Base-by-base conservation (phyloP, 2,329 filamentous ascomycete genomes). In the Triangularia setosa region DNA sequence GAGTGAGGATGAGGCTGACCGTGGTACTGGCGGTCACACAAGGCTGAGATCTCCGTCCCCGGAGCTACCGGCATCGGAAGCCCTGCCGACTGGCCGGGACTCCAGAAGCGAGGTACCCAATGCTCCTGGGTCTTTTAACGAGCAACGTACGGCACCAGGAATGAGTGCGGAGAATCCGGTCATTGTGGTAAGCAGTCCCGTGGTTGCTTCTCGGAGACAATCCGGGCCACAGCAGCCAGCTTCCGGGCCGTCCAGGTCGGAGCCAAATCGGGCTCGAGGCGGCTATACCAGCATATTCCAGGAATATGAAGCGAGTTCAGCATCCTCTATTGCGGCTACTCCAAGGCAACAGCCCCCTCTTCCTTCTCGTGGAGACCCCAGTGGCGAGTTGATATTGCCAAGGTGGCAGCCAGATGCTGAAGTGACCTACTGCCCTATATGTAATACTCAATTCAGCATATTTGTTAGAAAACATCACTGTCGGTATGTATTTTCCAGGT, bases 401-500 rank as follows among this genome's bases (percentile, higher is more conserved):
- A 82, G 83, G 64, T 98, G 94, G 94, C 93, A 97, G 78, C 90
- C 93, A 3, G 94, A 98, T 76, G 82, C 84, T 3, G 92, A 96
- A 70, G 92, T 91, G 11, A 87, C 87, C 1, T 84, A 87, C 67
- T 98, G 94, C 75, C 92, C 93, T 1, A 96, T 97, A 64, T 98
- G 94, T 74, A 80, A 82, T 60, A 85, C 85, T 0, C 85, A 88
- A 57, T 98, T 98, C 73, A 91, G 86, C 74, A 90, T 96, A 70
- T 92, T 92, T 79, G 88, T 92, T 73, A 84, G 94, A 67, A 96
- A 96, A 74, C 94, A 98, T 78, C 94, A 98, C 75, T 98, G 94
- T 82, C 87, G 93, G 85, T 90, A 60, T 23, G 70, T 69, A 21
- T 21, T 28, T 24, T n/a, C 8, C 11, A 54, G 27, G 2, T 11